These are phyloP conservation scores for Trichoderma sp. DNA, from an alignment of 2,329 filamentous ascomycete genomes.

Conservation along the genomic window DNA sequence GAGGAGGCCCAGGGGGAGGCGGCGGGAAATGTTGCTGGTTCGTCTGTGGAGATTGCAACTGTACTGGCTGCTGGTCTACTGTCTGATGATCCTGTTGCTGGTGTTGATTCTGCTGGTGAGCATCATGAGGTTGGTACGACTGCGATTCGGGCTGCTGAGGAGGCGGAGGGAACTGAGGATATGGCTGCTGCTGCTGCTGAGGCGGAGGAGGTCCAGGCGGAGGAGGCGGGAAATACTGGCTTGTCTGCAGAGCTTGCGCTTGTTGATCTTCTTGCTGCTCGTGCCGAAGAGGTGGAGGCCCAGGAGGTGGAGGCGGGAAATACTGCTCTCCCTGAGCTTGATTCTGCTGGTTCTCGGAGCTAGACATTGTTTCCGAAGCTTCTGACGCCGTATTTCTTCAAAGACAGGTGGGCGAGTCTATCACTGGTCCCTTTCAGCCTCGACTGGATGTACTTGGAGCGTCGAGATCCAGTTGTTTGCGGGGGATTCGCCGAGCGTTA, in stretches of 20 bases:
- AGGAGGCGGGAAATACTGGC: neutral
- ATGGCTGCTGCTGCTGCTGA: constrained; percentile 9
- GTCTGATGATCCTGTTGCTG: neutral
- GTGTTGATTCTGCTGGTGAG: neutral
- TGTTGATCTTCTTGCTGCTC: neutral
- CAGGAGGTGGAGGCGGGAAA: constrained; percentile 14
- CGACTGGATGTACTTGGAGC: neutral
- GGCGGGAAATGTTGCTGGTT: constrained; percentile 6
- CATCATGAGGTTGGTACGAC: neutral
- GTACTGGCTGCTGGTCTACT: neutral
- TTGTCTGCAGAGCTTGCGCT: neutral
- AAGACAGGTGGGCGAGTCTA: neutral
- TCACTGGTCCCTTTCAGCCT: neutral
- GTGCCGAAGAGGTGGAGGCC: neutral
- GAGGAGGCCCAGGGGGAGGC: neutral
- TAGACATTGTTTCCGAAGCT: neutral
- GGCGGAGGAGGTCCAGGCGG: neutral
- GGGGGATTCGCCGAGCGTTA: neutral
- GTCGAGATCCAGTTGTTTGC: neutral
- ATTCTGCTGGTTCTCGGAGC: neutral
- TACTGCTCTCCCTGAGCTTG: constrained; percentile 5
- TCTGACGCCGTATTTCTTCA: neutral
- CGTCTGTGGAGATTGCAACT: neutral
- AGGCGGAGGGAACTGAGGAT: constrained; percentile 1
- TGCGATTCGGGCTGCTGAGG: neutral